Base-by-base conservation (phyloP, 2,329 filamentous ascomycete species). In the Hypoxylon sp. region DNA sequence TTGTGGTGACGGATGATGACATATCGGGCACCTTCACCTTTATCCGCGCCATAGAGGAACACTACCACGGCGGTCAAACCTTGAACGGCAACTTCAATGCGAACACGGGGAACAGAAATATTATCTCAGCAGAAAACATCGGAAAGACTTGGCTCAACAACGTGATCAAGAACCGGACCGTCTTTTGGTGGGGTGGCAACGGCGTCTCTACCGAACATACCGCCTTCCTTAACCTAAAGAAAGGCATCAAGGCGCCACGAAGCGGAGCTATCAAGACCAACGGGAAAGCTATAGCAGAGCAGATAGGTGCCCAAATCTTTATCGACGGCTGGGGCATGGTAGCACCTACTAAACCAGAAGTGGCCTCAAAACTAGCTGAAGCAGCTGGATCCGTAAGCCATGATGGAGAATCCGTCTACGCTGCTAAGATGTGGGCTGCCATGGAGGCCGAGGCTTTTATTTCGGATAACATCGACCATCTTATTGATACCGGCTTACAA, bases 271-370 rank as follows among this genome's bases (percentile, higher is more conserved):
- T 61, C 1, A 13, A 35, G 2, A 64, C 58, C 5, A 71, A 69
- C 31, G 68, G 69, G 3, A 41, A 41, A 20, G 69, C 67, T 0
- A 56, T 71, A 13, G 68, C 70, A 1, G 66, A 72, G 51, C 70
- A 73, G 60, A 72, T 73, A 21, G 70, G 71, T 6, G 70, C 68
- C 2, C 70, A 72, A 59, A 73, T 73, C 16, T 73, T 73, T 45
- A 69, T 73, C 46, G 71, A 73, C 47, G 71, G 67, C 5, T 73
- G 67, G 64, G 70, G 67, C 5, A 57, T 73, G 55, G 67, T 67
- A 2, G 55, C 63, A 0, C 68, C 70, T 0, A 67, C 67, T 0
- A 56, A 68, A 13, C 69, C 70, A 4, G 43, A 23, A 0, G 38
- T 69, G 5, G 72, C 71, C 0, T 65, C 68, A 2, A 52, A 49